Conservation (phyloP, 306 rosid species). For the Cucurbita maxima region DNA sequence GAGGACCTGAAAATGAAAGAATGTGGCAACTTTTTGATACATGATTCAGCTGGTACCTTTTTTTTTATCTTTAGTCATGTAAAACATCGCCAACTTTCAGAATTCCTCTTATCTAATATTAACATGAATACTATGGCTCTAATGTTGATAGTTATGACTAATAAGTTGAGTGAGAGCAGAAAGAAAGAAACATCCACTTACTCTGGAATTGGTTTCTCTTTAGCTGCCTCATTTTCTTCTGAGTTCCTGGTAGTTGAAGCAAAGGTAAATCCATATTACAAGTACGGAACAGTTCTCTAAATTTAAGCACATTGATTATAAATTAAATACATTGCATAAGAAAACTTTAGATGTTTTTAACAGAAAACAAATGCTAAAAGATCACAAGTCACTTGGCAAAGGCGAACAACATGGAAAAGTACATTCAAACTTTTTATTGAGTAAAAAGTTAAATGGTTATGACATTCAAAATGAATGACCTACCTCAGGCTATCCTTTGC, state of each 20-base stretch:
- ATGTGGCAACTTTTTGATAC: background rate
- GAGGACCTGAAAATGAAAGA: slow-evolving; percentile 38
- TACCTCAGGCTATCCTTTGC: slow-evolving; percentile 32
- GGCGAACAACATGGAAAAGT: background rate
- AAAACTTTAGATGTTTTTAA: background rate
- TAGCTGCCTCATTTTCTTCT: slow-evolving; percentile 19
- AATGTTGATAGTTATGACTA: background rate
- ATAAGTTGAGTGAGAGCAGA: background rate
- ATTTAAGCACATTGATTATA: background rate
- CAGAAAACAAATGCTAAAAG: background rate
- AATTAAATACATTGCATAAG: background rate
- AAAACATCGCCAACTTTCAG: background rate
- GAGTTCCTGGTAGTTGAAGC: slow-evolving; percentile 35
- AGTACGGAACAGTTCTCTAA: background rate
- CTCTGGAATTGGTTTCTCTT: slow-evolving; percentile 18
- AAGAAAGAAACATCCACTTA: background rate
- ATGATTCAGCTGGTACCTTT: background rate
- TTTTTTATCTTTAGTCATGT: background rate
- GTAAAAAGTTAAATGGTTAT: background rate
- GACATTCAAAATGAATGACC: slow-evolving; percentile 11
- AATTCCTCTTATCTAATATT: background rate
- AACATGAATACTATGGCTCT: background rate
- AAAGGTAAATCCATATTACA: background rate
- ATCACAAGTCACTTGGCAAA: background rate
- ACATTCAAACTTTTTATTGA: background rate